Evolutionary conservation across 1,284 basidiomycete genomes (phyloP).

Genomic region (Trichosporon coremiiforme): DNA sequence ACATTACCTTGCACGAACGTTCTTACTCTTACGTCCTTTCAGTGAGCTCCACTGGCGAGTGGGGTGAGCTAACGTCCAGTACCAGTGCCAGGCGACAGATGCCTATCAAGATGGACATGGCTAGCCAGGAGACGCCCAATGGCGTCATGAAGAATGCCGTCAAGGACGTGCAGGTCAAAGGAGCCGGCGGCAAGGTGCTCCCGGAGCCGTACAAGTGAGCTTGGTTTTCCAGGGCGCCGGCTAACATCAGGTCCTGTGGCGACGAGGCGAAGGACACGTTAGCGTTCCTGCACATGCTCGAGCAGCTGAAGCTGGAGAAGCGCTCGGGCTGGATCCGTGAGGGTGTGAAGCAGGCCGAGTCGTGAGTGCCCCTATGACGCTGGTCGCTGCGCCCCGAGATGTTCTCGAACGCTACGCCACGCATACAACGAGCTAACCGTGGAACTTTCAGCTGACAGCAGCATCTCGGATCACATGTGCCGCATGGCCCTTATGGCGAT

Average conservation of each 20-base stretch:
- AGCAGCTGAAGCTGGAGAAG: slow-evolving; percentile 89
- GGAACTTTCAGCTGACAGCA: slow-evolving; percentile 48
- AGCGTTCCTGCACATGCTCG: slow-evolving; percentile 84
- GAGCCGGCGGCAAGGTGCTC: slow-evolving; percentile 31
- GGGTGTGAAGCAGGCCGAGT: slow-evolving; percentile 74
- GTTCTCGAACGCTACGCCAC: no score
- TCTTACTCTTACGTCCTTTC: background rate
- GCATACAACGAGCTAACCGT: no score
- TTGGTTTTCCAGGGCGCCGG: slow-evolving; percentile 24
- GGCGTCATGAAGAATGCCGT: background rate
- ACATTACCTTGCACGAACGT: no score
- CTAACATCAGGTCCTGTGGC: slow-evolving; percentile 60
- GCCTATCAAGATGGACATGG: background rate
- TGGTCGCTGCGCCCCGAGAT: background rate
- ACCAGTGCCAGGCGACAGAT: background rate
- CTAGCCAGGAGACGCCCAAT: background rate
- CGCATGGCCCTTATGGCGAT: slow-evolving; percentile 91
- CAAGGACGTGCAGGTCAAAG: slow-evolving; percentile 21
- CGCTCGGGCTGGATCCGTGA: slow-evolving; percentile 91
- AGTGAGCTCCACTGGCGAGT: background rate
- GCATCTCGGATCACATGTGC: slow-evolving; percentile 97
- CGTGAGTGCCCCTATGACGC: slow-evolving; percentile 58
- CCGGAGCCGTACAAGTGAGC: slow-evolving; percentile 33
- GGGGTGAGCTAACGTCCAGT: background rate
- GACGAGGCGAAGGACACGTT: slow-evolving; percentile 68